Evolutionary conservation across 2,329 filamentous ascomycete species (phyloP).

Genomic region (Aspergillus flavus): DNA sequence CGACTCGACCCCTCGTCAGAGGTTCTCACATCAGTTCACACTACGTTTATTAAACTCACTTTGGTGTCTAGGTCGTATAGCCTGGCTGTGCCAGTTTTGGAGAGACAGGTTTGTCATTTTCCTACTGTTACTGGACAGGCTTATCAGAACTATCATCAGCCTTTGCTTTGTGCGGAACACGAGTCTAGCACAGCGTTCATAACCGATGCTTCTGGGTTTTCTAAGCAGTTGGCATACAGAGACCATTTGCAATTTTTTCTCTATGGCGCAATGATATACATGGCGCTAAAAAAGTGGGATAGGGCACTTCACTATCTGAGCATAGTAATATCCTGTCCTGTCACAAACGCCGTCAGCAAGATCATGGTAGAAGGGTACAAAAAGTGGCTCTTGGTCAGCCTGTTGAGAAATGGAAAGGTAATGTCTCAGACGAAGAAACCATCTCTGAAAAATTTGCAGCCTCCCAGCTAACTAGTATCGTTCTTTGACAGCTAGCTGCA

Average conservation of each 20-base stretch:
- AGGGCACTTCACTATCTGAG: slow-evolving; percentile 65
- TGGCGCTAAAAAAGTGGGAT: slow-evolving; percentile 62
- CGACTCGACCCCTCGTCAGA: slow-evolving; percentile 47
- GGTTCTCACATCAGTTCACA: slow-evolving; percentile 48
- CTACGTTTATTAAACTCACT: slow-evolving; percentile 44
- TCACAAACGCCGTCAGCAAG: slow-evolving; percentile 65
- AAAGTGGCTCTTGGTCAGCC: slow-evolving; percentile 79
- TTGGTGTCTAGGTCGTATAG: slow-evolving; percentile 45
- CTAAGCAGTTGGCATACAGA: slow-evolving; percentile 41
- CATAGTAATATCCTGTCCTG: slow-evolving; percentile 68
- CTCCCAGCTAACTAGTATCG: slow-evolving; percentile 8
- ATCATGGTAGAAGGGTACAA: slow-evolving; percentile 90
- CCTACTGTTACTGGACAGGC: slow-evolving; percentile 31
- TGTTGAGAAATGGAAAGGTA: slow-evolving; percentile 70
- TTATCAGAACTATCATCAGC: slow-evolving; percentile 25
- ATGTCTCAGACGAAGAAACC: slow-evolving; percentile 9
- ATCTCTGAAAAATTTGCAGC: neutral
- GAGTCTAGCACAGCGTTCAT: slow-evolving; percentile 39
- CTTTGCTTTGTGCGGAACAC: slow-evolving; percentile 33
- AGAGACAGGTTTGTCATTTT: slow-evolving; percentile 46
- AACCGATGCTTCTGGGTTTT: slow-evolving; percentile 41
- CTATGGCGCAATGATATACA: slow-evolving; percentile 65
- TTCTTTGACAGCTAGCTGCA: slow-evolving; percentile 41
- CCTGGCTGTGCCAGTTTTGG: slow-evolving; percentile 44
- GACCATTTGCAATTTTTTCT: slow-evolving; percentile 67